Conservation (phyloP, 2,329 filamentous ascomycete species). For the Aspergillus udagawae region DNA sequence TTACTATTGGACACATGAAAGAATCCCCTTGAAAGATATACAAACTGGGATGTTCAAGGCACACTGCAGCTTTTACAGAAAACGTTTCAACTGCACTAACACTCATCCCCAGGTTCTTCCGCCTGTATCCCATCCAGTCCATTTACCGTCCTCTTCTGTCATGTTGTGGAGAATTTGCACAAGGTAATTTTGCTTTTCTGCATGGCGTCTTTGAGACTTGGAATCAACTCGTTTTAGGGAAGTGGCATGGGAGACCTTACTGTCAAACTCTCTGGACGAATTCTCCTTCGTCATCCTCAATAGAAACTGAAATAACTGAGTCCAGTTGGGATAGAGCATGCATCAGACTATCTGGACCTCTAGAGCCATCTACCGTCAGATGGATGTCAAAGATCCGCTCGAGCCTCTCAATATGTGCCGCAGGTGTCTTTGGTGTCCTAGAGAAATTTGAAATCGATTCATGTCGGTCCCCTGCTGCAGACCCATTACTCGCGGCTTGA, state of each 20-base stretch:
- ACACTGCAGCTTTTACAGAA: neutral
- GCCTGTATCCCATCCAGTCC: too few relatives aligned
- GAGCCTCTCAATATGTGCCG: neutral
- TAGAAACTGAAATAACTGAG: neutral
- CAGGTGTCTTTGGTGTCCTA: neutral
- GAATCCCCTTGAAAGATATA: too few relatives aligned
- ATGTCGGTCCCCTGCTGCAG: neutral
- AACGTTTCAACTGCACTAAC: too few relatives aligned
- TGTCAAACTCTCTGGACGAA: neutral
- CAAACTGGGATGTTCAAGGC: too few relatives aligned
- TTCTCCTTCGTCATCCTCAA: neutral
- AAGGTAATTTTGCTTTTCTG: too few relatives aligned
- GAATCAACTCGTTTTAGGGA: too few relatives aligned
- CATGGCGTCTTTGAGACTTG: too few relatives aligned
- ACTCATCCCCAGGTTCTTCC: too few relatives aligned
- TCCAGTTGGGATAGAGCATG: neutral
- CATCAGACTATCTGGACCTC: neutral
- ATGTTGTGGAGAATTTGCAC: neutral
- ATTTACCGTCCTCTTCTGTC: neutral
- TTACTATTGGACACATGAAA: too few relatives aligned
- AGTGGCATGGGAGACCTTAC: neutral
- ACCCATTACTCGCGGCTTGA: neutral
- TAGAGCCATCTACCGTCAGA: neutral
- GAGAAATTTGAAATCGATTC: neutral
- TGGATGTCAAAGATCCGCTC: neutral